Percentiles rank a stretch among this genome's conserved stretches.
These are phyloP conservation scores for Lactarius quietus DNA, from an alignment of 768 basidiomycete species.

Conservation along the genomic window DNA sequence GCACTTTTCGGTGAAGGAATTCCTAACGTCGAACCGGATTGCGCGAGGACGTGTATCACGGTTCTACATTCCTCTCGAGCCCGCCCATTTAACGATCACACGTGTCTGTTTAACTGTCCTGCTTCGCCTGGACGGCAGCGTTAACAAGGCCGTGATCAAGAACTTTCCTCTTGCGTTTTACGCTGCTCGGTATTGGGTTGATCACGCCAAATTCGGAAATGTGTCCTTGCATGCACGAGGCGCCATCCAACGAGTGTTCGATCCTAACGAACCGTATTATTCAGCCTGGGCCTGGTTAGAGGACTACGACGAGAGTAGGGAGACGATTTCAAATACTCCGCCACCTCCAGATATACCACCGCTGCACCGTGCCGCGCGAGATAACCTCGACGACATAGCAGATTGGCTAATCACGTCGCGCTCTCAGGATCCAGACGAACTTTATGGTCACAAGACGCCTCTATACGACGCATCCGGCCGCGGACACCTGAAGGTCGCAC, in stretches of 20 bases:
- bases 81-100: background rate
- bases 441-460: background rate
- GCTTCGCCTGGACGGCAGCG: background rate
- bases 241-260: background rate
- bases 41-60: background rate
- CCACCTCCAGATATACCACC: background rate
- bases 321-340: background rate
- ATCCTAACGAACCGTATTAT: background rate
- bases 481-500: background rate
- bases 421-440: background rate
- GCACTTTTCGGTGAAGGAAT: too few relatives aligned
- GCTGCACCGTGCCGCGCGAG: background rate
- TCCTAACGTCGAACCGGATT: too few relatives aligned
- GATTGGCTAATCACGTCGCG: background rate
- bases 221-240: background rate
- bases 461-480: background rate
- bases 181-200: constrained; percentile 1
- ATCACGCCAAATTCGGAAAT: background rate
- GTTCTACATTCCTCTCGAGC: background rate
- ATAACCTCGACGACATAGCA: background rate
- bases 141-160: background rate
- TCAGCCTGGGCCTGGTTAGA: background rate
- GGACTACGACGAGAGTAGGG: background rate
- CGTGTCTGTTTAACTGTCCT: background rate
- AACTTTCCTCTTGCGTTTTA: background rate